These are phyloP conservation scores for Entomortierella chlamydospora DNA, from an alignment of 192 early-diverging fungal species.

Conservation along the genomic window DNA sequence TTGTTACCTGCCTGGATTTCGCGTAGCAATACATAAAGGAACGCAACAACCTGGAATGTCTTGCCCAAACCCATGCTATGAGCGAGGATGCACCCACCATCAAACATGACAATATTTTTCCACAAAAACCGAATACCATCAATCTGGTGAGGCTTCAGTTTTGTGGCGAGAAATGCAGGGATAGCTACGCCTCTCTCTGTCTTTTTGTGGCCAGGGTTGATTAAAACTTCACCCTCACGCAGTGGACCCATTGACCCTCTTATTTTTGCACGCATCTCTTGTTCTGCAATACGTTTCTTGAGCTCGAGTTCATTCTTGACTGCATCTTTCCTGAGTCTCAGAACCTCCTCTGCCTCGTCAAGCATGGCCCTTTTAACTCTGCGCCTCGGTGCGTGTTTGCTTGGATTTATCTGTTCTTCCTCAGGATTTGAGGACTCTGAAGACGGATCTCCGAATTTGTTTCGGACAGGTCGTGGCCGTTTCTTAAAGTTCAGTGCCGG, in stretches of 20 bases:
- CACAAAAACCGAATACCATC: slow-evolving; percentile 87
- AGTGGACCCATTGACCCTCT: not conserved
- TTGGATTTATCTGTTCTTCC: not conserved
- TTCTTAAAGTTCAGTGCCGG: not conserved
- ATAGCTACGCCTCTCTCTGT: slow-evolving; percentile 65
- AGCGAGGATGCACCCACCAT: slow-evolving; percentile 82
- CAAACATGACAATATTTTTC: slow-evolving; percentile 79
- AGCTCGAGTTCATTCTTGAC: slow-evolving; percentile 32
- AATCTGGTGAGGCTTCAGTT: slow-evolving; percentile 78
- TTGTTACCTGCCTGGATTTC: slow-evolving; percentile 67
- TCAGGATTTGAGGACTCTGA: not conserved
- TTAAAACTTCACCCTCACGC: slow-evolving; percentile 46
- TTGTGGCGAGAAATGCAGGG: slow-evolving; percentile 61
- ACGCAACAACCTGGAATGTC: slow-evolving; percentile 80
- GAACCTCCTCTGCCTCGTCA: slow-evolving; percentile 22
- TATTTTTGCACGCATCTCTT: slow-evolving; percentile 22
- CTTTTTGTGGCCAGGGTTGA: slow-evolving; percentile 75
- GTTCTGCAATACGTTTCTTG: slow-evolving; percentile 41
- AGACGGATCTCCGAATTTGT: slow-evolving; percentile 13
- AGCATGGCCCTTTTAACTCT: not conserved
- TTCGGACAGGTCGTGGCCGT: slow-evolving; percentile 14
- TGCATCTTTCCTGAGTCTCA: slow-evolving; percentile 23
- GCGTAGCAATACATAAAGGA: slow-evolving; percentile 75
- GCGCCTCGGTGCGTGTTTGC: not conserved
- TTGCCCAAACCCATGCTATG: slow-evolving; percentile 89